Evolutionary conservation across 495 filamentous ascomycete species (phyloP).

Genomic region (Penicillium lagena): DNA sequence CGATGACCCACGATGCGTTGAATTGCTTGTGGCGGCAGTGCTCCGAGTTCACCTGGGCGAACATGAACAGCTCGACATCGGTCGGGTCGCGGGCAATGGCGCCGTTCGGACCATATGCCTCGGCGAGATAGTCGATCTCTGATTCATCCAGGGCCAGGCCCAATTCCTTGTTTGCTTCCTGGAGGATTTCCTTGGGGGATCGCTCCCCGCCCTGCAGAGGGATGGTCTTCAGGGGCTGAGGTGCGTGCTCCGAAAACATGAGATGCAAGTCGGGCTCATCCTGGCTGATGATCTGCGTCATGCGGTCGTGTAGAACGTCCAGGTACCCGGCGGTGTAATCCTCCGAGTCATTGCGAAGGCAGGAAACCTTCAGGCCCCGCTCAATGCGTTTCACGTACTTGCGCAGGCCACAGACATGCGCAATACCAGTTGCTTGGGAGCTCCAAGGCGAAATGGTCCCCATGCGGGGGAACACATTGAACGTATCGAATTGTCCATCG

Average conservation of each 20-base stretch:
- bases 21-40: constrained; percentile 74
- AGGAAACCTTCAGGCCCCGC: constrained; percentile 69
- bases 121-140: constrained; percentile 90
- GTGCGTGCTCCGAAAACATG: constrained; percentile 75
- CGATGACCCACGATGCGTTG: constrained; percentile 97
- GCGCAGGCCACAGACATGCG: constrained; percentile 80
- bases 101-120: constrained; percentile 70
- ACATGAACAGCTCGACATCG: constrained; percentile 98
- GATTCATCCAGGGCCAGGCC: constrained; percentile 82
- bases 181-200: constrained; percentile 62
- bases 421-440: constrained; percentile 89
- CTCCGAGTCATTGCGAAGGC: constrained; percentile 28
- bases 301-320: constrained; percentile 79
- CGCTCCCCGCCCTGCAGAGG: constrained; percentile 56
- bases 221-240: constrained; percentile 64
- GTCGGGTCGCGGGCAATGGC: constrained; percentile 63
- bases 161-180: constrained; percentile 72
- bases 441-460: constrained; percentile 95
- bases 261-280: constrained; percentile 57
- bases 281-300: constrained; percentile 74
- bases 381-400: constrained; percentile 75
- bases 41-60: constrained; percentile 77
- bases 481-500: constrained; percentile 41
- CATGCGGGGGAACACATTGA: constrained; percentile 69
- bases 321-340: constrained; percentile 50